Evolutionary conservation across 345 rosid species (phyloP).

Genomic region (Streptanthus diversifolius): DNA sequence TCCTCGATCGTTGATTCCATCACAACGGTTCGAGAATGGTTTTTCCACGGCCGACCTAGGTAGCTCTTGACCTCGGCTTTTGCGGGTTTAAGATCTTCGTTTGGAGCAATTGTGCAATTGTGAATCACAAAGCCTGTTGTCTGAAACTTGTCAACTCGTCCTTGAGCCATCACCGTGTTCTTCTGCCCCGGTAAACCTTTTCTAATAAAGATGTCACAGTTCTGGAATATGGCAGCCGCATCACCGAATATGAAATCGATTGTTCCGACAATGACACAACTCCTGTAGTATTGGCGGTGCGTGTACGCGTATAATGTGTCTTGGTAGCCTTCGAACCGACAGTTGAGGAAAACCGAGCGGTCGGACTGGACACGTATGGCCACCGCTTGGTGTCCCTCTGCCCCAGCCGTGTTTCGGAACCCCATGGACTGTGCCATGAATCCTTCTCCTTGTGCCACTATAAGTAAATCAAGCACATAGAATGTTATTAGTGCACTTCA

Average conservation of each 20-base stretch:
- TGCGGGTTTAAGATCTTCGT: constrained; percentile 40
- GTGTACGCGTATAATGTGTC: constrained; percentile 68
- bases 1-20: constrained; percentile 71
- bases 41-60: constrained; percentile 81
- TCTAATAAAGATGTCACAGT: constrained; percentile 54
- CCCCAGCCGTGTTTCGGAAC: constrained; percentile 84
- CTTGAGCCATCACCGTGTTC: constrained; percentile 67
- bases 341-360: constrained; percentile 59
- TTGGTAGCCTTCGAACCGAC: constrained; percentile 77
- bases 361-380: constrained; percentile 73
- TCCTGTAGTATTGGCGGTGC: constrained; percentile 75
- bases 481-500: constrained; percentile 6
- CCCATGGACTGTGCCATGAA: constrained; percentile 73
- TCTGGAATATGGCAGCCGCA: constrained; percentile 71
- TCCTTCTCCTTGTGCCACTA: constrained; percentile 66
- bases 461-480: background rate
- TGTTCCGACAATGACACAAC: constrained; percentile 69
- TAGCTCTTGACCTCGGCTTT: constrained; percentile 47
- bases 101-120: constrained; percentile 51
- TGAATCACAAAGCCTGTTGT: constrained; percentile 79
- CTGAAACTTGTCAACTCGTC: constrained; percentile 53
- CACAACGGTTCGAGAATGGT: constrained; percentile 57
- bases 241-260: constrained; percentile 90
- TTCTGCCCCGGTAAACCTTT: constrained; percentile 55
- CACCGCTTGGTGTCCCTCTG: constrained; percentile 66